Evolutionary conservation across 2,329 filamentous ascomycete species (phyloP), one percentile per base, ranked within the genome.

Genomic region (Xylaria hypoxylon): DNA sequence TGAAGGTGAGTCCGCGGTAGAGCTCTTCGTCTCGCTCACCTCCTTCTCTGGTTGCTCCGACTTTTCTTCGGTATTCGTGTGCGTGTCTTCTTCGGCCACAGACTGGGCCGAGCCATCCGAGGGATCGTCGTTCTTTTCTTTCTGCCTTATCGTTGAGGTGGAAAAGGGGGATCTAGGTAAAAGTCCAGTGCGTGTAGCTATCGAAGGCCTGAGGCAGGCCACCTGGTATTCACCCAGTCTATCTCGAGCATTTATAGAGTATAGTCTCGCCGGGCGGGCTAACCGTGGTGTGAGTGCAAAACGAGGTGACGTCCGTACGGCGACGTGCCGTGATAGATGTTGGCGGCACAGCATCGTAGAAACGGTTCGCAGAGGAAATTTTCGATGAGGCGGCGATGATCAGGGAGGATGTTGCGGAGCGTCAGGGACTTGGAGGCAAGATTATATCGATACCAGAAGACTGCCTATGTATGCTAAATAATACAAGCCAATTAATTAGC

Each of bases 61-160:
- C 59, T 79, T 81, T 74, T 83, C 81, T 73, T 85, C 83, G 31
- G 79, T 80, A 69, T 85, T 86, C 55, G 82, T 83, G 73, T 85
- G 83, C 60, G 80, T 78, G 70, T 86, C 84, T 68, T 87, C 84
- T 61, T 87, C 84, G 7, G 84, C 82, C 10, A 87, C 78, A 0
- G 84, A 81, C 69, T 86, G 83, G 24, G 82, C 78, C 5, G 82
- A 73, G 7, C 81, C 80, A 69, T 87, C 83, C 65, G 88, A 86
- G 70, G 87, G 86, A 22, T 82, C 81, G 45, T 77, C 77, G 5
- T 77, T 79, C 65, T 84, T 83, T 64, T 79, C 75, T 80, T 82
- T 81, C 61, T 72, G 71, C 55, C 75, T 73, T 11, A 73, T 64
- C 3, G 75, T 59, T 24, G 80, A 78, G 5, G 80, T 81, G 22